Evolutionary conservation across 176 grass and related monocot species (phyloP).

Genomic region (Cymbopogon citratus): DNA sequence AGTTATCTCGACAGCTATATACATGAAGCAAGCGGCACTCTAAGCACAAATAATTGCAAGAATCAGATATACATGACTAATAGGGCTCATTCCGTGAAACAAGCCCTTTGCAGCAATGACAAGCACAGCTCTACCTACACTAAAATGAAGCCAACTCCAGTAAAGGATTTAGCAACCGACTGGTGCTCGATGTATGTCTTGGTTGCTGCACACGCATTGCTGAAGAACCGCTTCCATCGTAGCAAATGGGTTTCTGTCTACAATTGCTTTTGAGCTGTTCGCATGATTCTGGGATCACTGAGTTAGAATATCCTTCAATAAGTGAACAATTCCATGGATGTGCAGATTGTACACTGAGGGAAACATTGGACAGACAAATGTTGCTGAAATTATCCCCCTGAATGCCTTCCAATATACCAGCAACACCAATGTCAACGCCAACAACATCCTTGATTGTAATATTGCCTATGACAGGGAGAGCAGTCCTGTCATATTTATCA

Average conservation of each 20-base stretch:
- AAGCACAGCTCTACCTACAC: constrained; percentile 33
- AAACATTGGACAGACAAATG: constrained; percentile 86
- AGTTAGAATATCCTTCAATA: constrained; percentile 85
- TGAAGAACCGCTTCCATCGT: constrained; percentile 26
- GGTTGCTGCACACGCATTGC: background rate
- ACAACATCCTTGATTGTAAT: constrained; percentile 71
- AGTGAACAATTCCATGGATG: constrained; percentile 84
- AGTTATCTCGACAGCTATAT: constrained; percentile 41
- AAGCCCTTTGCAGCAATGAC: constrained; percentile 14
- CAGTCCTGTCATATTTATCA: constrained; percentile 62
- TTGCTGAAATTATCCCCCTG: constrained; percentile 77
- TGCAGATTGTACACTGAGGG: constrained; percentile 50
- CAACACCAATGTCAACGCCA: constrained; percentile 51
- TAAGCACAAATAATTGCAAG: constrained; percentile 42
- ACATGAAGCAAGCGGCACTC: constrained; percentile 47
- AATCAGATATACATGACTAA: constrained; percentile 58
- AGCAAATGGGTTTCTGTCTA: constrained; percentile 45
- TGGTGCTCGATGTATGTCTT: constrained; percentile 20
- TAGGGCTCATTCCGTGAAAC: background rate
- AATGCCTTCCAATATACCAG: constrained; percentile 75
- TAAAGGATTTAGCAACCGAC: constrained; percentile 36
- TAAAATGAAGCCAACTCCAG: constrained; percentile 40
- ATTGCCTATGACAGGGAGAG: constrained; percentile 67
- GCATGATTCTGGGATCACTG: constrained; percentile 71
- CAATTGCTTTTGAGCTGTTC: constrained; percentile 58